Percentiles rank a stretch among this genome's conserved stretches.
phyloP scores from a whole-genome alignment of 2,329 filamentous ascomycete species.

The Pseudopyricularia cyperi region DNA sequence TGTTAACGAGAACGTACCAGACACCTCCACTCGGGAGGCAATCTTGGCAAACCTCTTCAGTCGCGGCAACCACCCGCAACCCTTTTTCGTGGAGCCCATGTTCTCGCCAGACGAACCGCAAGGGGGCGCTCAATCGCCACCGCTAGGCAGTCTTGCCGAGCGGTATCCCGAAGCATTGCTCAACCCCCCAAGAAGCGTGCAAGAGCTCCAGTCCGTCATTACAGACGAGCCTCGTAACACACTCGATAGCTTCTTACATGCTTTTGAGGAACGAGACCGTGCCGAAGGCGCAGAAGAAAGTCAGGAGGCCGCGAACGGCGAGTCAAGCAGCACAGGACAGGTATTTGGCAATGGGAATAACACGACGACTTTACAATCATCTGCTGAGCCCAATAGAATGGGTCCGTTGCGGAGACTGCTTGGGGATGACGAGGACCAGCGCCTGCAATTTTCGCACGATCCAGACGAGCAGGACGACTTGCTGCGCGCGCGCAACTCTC shows the following conservation, averaged over 20 bases:
- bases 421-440: slow-evolving; percentile 1
- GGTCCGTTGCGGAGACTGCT: not conserved
- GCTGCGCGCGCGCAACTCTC: slow-evolving; percentile 16
- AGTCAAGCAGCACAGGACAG: not conserved
- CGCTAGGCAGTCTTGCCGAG: slow-evolving; percentile 15
- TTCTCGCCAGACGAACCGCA: slow-evolving; percentile 1
- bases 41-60: slow-evolving; percentile 24
- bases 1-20: slow-evolving; percentile 45
- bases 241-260: slow-evolving; percentile 2
- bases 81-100: slow-evolving; percentile 12
- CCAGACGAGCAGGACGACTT: slow-evolving; percentile 6
- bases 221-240: slow-evolving; percentile 12
- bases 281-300: not conserved
- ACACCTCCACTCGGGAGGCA: slow-evolving; percentile 18
- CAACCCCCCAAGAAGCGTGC: slow-evolving; percentile 29
- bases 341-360: not conserved
- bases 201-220: slow-evolving; percentile 25
- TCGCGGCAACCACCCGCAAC: slow-evolving; percentile 14
- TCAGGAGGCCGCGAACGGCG: not conserved
- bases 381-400: not conserved
- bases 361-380: not conserved
- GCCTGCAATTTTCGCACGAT: slow-evolving; percentile 3
- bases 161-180: slow-evolving; percentile 30
- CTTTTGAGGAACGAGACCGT: not conserved
- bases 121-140: not conserved